Evolutionary conservation across 352 stramenopile genomes (phyloP).

Genomic region (Thraustotheca clavata): DNA sequence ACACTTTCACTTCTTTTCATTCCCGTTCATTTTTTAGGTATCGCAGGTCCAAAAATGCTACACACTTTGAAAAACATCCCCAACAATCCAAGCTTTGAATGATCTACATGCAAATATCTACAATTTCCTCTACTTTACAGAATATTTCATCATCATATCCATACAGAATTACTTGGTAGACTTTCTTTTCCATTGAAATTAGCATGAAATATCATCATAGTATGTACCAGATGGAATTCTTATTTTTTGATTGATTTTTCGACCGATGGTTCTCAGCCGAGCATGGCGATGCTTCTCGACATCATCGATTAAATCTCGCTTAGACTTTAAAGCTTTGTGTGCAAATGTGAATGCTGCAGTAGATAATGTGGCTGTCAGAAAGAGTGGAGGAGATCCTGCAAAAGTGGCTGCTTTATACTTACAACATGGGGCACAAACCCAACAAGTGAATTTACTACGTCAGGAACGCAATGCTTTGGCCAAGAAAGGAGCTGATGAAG

Average conservation of each 20-base stretch:
- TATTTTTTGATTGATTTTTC: background rate
- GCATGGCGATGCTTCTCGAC: constrained; percentile 13
- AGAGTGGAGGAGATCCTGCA: constrained; percentile 52
- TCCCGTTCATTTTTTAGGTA: too few species aligned
- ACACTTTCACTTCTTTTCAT: too few species aligned
- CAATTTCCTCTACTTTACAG: too few species aligned
- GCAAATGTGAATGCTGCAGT: constrained; percentile 44
- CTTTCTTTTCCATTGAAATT: too few species aligned
- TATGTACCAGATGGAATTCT: constrained; percentile 2
- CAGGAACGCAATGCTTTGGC: constrained; percentile 57
- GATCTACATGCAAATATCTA: too few species aligned
- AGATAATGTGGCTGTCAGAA: constrained; percentile 52
- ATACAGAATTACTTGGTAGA: too few species aligned
- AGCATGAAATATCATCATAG: too few species aligned
- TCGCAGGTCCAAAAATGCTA: too few species aligned
- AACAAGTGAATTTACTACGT: constrained; percentile 46
- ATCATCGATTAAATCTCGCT: constrained; percentile 41
- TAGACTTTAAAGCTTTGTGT: constrained; percentile 69
- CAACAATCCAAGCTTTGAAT: too few species aligned
- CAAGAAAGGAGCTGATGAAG: constrained; percentile 45
- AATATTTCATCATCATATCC: too few species aligned
- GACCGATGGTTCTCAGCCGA: background rate
- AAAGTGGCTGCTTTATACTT: constrained; percentile 62
- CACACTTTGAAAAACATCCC: too few species aligned
- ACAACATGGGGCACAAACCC: constrained; percentile 39